Base-by-base conservation (phyloP, 345 rosid species). In the Pugionium cornutum region DNA sequence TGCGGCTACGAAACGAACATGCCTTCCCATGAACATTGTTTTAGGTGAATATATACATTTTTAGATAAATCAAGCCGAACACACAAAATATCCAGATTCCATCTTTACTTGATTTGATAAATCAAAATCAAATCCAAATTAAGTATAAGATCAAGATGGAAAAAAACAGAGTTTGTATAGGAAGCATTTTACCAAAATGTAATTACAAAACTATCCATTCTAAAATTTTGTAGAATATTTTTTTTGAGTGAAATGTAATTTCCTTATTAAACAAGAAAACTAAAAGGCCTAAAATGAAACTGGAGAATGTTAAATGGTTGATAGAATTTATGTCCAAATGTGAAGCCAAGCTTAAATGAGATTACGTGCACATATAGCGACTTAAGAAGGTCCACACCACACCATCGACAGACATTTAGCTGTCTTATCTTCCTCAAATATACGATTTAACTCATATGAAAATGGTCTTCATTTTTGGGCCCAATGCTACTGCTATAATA, bases 371-470 rank as follows among this genome's bases (percentile, higher is more conserved):
- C 62, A 62, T 62, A 70, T 62, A 45, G 55, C 62, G 48, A 70
- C 67, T 55, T 29, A 44, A 34, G 54, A 44, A 44, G 49, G 53
- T 69, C 73, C 39, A 69, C 49, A 69, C 74, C 74, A 44, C 74
- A 69, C 68, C 36, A 63, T 62, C 52, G 37, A 10, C 40, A 37
- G 27, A 53, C 42, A 56, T 63, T 66, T 62, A 55, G 75, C 75
- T 71, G 64, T 64, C 70, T 64, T 48, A 56, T 63, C 58, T 63
- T 55, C 64, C 75, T 71, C 69, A 55, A 63, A 63, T 55, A 48
- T 47, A 71, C 75, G 75, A 56, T 11, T 29, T 53, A 47, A 48
- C 58, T 65, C 75, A 64, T 70, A 71, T 64, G 69, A 63, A 42
- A 5, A 49, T 71, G 75, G 3, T 5, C 64, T 64, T 63, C 49